Conservation (phyloP, 768 basidiomycete genomes). For the Chalciporus pseudorubinellus region DNA sequence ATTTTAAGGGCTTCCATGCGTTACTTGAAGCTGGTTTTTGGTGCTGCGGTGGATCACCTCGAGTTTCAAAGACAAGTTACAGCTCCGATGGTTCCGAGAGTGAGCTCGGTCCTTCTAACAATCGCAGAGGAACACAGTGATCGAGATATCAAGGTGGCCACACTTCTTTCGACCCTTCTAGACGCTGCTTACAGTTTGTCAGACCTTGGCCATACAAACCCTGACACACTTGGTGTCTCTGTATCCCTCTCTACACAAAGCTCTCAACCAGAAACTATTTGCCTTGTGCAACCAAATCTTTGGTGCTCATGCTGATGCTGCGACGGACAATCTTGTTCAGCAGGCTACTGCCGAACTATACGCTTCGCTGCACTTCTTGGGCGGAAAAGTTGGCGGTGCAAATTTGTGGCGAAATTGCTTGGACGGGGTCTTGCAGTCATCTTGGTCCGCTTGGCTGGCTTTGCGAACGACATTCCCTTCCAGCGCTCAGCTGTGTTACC, state of each 20-base stretch:
- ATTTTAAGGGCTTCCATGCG: conserved; percentile 62
- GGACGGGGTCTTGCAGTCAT: conserved; percentile 64
- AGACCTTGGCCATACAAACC: conserved; percentile 47
- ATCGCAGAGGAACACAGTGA: conserved; percentile 53
- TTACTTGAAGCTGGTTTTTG: conserved; percentile 61
- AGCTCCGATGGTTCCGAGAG: conserved; percentile 70
- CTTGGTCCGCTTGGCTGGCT: conserved; percentile 58
- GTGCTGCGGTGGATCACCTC: conserved; percentile 52
- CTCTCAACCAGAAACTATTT: conserved; percentile 51
- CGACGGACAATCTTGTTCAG: conserved; percentile 40
- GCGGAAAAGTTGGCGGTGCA: conserved; percentile 75
- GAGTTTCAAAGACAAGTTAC: conserved; percentile 83
- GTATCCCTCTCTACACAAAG: conserved; percentile 67
- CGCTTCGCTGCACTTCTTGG: conserved; percentile 61
- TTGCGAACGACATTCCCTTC: conserved; percentile 59
- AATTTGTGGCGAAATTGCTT: conserved; percentile 73
- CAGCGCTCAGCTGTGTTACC: conserved; percentile 31
- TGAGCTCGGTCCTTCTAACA: conserved; percentile 54
- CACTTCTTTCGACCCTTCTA: background rate
- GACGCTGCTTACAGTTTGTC: conserved; percentile 15
- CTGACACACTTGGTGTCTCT: conserved; percentile 55
- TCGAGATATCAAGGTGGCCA: conserved; percentile 52
- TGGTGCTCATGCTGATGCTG: conserved; percentile 48
- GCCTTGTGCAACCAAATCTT: conserved; percentile 54
- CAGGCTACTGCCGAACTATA: conserved; percentile 57